phyloP scores from a whole-genome alignment of 345 rosid genomes.

The Gossypioides kirkii region DNA sequence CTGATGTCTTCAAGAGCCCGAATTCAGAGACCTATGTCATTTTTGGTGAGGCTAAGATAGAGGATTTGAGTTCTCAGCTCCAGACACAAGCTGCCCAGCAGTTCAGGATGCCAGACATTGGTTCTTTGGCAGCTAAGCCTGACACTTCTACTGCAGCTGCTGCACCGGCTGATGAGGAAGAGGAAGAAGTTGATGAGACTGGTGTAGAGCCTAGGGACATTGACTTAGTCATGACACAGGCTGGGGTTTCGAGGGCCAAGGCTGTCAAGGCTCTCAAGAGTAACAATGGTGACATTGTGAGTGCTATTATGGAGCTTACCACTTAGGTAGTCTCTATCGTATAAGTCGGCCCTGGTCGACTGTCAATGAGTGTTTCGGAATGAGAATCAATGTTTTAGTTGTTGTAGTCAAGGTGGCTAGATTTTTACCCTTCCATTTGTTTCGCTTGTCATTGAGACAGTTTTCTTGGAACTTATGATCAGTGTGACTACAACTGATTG shows the following conservation, averaged over 20 bases:
- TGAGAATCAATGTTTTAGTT: neutral
- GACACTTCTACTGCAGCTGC: slow-evolving; percentile 40
- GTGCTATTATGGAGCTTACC: slow-evolving; percentile 91
- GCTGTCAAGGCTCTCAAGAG: slow-evolving; percentile 80
- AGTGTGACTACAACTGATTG: neutral
- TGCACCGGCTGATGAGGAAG: slow-evolving; percentile 59
- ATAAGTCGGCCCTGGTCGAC: neutral
- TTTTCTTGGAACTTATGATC: neutral
- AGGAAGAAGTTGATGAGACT: slow-evolving; percentile 70
- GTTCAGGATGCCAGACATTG: slow-evolving; percentile 71
- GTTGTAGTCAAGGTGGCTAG: slow-evolving; percentile 6
- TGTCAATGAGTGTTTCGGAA: slow-evolving; percentile 6
- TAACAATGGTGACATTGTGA: slow-evolving; percentile 74
- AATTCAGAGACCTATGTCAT: slow-evolving; percentile 79
- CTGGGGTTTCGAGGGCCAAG: slow-evolving; percentile 62
- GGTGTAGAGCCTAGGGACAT: slow-evolving; percentile 79
- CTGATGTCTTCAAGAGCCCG: slow-evolving; percentile 85
- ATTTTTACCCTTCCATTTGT: neutral
- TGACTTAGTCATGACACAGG: slow-evolving; percentile 84
- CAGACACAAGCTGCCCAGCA: slow-evolving; percentile 90
- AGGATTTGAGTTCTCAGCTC: slow-evolving; percentile 88
- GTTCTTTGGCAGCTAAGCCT: slow-evolving; percentile 52
- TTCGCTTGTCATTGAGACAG: neutral
- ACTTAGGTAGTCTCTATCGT: slow-evolving; percentile 29
- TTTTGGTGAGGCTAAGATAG: slow-evolving; percentile 91